Percentiles rank a stretch among this genome's conserved stretches.
phyloP scores from a whole-genome alignment of 2,329 filamentous ascomycete species.

The Hymenotorrendiella dingleyae region DNA sequence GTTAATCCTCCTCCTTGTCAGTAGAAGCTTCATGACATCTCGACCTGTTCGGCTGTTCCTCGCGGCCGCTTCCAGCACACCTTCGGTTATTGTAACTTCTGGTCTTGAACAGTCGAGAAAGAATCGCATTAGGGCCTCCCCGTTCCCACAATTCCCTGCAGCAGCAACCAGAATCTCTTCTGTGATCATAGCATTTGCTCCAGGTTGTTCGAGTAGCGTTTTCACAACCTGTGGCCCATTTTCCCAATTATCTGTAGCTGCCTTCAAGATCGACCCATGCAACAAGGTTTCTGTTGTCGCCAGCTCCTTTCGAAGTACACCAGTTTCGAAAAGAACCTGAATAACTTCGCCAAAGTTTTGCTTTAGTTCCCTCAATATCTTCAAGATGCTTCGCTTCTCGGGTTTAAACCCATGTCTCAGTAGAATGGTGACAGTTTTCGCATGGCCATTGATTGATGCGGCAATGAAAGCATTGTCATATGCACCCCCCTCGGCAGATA shows the following conservation, averaged over 20 bases:
- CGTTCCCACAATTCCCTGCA: neutral
- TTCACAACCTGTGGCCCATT: neutral
- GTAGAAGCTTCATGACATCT: conserved; percentile 1
- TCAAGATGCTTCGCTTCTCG: neutral
- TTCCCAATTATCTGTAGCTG: neutral
- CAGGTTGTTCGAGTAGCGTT: neutral
- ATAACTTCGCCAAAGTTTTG: neutral
- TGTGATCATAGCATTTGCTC: neutral
- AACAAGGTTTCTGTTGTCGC: neutral
- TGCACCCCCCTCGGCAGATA: neutral
- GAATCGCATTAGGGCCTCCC: neutral
- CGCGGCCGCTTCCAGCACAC: neutral
- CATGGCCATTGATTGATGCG: neutral
- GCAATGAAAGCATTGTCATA: neutral
- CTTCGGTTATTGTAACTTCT: neutral
- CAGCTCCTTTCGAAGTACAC: neutral
- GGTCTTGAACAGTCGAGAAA: neutral
- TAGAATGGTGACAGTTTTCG: neutral
- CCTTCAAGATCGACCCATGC: neutral
- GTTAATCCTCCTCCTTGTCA: too few relatives aligned
- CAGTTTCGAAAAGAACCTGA: neutral
- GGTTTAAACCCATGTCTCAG: neutral
- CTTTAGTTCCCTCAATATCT: neutral
- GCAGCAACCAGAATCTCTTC: neutral
- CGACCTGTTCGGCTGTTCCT: neutral